A percentile compares a stretch with the other conserved stretches of the same genome.
These are phyloP conservation scores for Lupinus albus DNA, from an alignment of 306 rosid species.

Conservation along the genomic window DNA sequence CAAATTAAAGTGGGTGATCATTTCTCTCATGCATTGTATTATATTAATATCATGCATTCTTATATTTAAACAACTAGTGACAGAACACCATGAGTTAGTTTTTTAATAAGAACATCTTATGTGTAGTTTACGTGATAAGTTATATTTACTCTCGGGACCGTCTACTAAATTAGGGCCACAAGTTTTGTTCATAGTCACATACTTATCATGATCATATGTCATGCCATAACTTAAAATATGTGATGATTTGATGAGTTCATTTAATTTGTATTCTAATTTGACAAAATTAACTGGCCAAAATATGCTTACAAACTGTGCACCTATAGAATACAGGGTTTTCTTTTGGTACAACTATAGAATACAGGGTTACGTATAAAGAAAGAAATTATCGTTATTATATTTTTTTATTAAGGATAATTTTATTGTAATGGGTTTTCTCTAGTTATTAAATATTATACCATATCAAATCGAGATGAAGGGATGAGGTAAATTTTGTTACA, in stretches of 20 bases:
- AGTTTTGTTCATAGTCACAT: slow-evolving; percentile 24
- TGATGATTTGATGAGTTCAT: slow-evolving; percentile 14
- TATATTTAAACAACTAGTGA: slow-evolving; percentile 29
- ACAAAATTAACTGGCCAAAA: not conserved
- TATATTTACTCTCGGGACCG: slow-evolving; percentile 41
- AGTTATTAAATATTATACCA: not conserved
- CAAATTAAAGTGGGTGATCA: slow-evolving; percentile 22
- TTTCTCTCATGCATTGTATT: not conserved
- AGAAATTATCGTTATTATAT: no score
- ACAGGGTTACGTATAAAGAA: slow-evolving; percentile 3
- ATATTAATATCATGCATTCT: not conserved
- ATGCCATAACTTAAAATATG: slow-evolving; percentile 29
- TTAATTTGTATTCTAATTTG: slow-evolving; percentile 25
- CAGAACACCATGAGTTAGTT: slow-evolving; percentile 24
- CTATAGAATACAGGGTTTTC: not conserved
- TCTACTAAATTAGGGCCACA: slow-evolving; percentile 46
- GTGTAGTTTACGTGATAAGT: slow-evolving; percentile 18
- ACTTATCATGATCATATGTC: not conserved
- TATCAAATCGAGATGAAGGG: not conserved
- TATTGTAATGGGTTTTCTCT: no score
- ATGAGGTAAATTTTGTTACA: slow-evolving; percentile 18
- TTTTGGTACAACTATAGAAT: no score
- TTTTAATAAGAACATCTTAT: no score
- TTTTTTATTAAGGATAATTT: no score
- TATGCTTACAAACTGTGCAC: not conserved